Evolutionary conservation across 257 asterid genomes (phyloP), one percentile per base, ranked within the genome.

Genomic region (Fraxinus americana): DNA sequence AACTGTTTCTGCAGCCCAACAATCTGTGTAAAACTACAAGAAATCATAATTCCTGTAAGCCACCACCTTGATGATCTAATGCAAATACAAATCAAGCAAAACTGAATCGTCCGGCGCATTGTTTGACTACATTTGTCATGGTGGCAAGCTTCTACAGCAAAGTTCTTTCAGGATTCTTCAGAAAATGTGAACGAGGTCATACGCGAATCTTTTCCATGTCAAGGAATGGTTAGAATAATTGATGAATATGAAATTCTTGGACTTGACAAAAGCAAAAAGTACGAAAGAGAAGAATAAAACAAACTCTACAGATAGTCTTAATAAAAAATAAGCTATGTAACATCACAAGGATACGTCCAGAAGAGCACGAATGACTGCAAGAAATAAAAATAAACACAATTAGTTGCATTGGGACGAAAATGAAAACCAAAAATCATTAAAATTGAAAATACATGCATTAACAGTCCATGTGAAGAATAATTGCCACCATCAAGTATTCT

Each of bases 351-450:
- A 94, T 94, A 92, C 97, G 98, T 94, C 97, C 98, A 94, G 90
- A 94, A 94, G 71, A 94, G 93, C 94, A 94, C 98, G 78, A 91
- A 94, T 61, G 98, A 94, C 98, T 94, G 98, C 97, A 92, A 85
- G 75, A 84, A 83, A 65, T 11, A 74, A 72, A 88, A 81, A 81
- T 16, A 75, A 71, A n/a, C 65, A 67, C 14, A 59, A 71, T 83
- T 67, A 88, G 73, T 57, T 52, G 29, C 6, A 70, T 65, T 14
- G 61, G n/a, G 19, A 75, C 71, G 71, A 59, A 79, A 74, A 66
- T 21, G 17, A 23, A 16, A 72, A 43, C 35, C 11, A 63, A 63
- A 25, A 25, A 9, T 61, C 32, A 7, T 19, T 7, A 5, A 17
- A 54, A 2, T n/a, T 6, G 65, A 54, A 54, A 6, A 54, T 17